Conservation (phyloP, 148 eudicot genomes). For the Nepenthes mirabilis region DNA sequence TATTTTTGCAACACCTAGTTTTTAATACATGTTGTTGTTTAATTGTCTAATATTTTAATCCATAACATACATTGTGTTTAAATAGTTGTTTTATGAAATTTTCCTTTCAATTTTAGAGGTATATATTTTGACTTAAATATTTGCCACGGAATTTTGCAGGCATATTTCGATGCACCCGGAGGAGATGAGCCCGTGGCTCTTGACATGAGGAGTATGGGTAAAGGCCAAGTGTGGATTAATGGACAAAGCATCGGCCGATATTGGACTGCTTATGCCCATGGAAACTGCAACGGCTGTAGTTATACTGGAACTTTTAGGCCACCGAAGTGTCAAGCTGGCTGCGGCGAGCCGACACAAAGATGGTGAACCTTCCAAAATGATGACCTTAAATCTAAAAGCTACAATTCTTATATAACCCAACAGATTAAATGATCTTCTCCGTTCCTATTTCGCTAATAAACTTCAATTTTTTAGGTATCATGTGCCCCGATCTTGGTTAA, state of each 20-base stretch:
- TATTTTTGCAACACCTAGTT: no score
- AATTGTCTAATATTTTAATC: no score
- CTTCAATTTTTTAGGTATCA: conserved; percentile 28
- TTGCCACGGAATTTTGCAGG: conserved; percentile 27
- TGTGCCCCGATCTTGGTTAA: conserved; percentile 89
- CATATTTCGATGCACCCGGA: conserved; percentile 66
- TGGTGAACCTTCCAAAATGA: conserved; percentile 35
- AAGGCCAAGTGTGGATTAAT: conserved; percentile 92
- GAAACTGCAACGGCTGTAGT: conserved; percentile 60
- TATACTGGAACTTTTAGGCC: conserved; percentile 61
- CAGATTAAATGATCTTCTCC: background rate
- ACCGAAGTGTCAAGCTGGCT: conserved; percentile 72
- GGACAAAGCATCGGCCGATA: conserved; percentile 92
- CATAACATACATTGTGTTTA: no score
- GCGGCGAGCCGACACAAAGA: conserved; percentile 86
- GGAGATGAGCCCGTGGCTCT: conserved; percentile 81
- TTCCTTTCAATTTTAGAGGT: no score
- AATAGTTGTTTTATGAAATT: no score
- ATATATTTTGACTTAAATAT: background rate
- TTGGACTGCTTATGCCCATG: conserved; percentile 62
- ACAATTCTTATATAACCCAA: background rate
- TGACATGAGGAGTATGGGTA: conserved; percentile 93
- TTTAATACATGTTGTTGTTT: no score
- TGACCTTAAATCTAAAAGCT: no score
- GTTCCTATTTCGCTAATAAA: background rate